Evolutionary conservation across 345 rosid genomes (phyloP), one percentile per base, ranked within the genome.

Genomic region (Brassica cretica): DNA sequence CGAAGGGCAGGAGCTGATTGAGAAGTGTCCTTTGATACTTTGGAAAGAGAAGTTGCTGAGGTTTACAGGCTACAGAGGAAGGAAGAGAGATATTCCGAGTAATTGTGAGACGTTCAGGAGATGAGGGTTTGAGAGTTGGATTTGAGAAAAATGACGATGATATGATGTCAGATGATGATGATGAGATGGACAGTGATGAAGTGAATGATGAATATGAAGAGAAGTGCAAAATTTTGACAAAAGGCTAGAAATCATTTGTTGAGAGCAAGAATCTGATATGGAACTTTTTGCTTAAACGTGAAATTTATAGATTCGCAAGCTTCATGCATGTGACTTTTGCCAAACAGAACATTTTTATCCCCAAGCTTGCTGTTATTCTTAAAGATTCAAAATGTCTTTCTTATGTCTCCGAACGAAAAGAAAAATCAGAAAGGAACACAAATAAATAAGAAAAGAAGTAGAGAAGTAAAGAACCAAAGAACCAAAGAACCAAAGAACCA

Each of bases 11-110:
- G 89, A 90, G 75, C 89, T 92, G 74, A 84, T 90, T 66, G 85
- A 84, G 76, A 94, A 89, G 64, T 76, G 85, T 35, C 87, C 88
- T 18, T 80, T 88, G 78, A 83, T 92, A 37, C 66, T 82, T 29
- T 92, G 94, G 94, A 94, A 86, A 83, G 96, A 90, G 81, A 94
- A 89, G 79, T 83, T 87, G 68, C 83, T 85, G 59, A 76, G 84
- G 21, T 51, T 72, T 68, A 80, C 81, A 5, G 89, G 91, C 60
- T 89, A 83, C 72, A 81, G 91, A 77, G 91, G 93, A 72, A 87
- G 82, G 83, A 89, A 84, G 81, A 85, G 84, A 77, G 82, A 73
- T 51, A 84, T 87, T 70, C 82, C 72, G 32, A 84, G 83, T 65
- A 89, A 81, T 67, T 71, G 75, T 25, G 96, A 90, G 74, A 60